Base-by-base conservation (phyloP, 2,329 filamentous ascomycete species). In the Sclerotinia nivalis region DNA sequence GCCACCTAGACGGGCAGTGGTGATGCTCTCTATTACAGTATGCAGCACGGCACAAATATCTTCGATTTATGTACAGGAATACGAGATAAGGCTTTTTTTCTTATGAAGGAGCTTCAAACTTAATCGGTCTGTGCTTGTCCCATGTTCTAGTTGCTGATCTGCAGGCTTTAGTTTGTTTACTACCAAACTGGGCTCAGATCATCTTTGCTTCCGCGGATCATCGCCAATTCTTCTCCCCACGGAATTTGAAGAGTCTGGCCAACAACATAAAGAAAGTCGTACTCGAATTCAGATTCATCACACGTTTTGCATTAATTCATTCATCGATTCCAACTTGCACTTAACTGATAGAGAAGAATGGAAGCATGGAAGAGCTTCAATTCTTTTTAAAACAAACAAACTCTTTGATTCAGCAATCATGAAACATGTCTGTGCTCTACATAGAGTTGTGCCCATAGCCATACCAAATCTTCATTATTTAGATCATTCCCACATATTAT, bases 361-460 rank as follows among this genome's bases (percentile, higher is more conserved):
- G 12, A 31, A 4, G 12, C 28, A 20, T 31, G 28, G 22, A 37
- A 22, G 45, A 18, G 7, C 45, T 22, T 37, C 45, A 50, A 18
- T 20, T 50, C 31, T 18, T 25, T 25, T 40, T 25, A 45, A 64
- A 40, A 25, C 60, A 50, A 37, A 50, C 45, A 50, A 37, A 37
- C 45, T 64, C 60, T 64, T 64, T 50, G 60, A 31, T 25, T 50
- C 22, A 64, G 25, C 31, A 37, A 37, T n/a, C 43, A 49, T 64
- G 60, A 64, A 64, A 64, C 60, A 64, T 50, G 47, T 37, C 45
- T 50, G 45, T 64, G 59, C 28, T 34, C 15, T 31, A 49, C 28
- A 18, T 34, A 20, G n/a, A 34, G 43, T 37, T 34, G 12, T 37
- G 60, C 22, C 31, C 31, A 25, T 31, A 62, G 45, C 45, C 60